Evolutionary conservation across 1,284 basidiomycete species (phyloP).

Genomic region (Moesziomyces parantarcticus): DNA sequence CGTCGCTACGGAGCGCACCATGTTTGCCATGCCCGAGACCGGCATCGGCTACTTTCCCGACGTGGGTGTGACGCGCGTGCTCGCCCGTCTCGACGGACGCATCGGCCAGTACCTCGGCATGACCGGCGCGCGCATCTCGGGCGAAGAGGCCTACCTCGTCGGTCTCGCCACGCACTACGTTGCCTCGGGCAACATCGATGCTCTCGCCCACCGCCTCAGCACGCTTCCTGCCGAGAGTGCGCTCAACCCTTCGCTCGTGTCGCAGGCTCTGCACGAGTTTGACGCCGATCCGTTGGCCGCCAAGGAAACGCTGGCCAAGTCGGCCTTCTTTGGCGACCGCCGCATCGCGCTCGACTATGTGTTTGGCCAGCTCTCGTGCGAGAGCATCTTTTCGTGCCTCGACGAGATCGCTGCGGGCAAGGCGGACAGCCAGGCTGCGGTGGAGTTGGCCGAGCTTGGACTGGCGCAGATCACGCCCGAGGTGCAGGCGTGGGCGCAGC

Average conservation of each 20-base stretch:
- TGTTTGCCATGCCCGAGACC: conserved; percentile 81
- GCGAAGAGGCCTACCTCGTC: conserved; percentile 61
- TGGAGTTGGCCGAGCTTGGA: conserved; percentile 45
- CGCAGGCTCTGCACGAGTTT: conserved; percentile 55
- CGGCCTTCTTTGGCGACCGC: conserved; percentile 56
- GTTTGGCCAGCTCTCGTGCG: conserved; percentile 58
- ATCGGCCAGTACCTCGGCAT: conserved; percentile 93
- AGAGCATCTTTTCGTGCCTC: conserved; percentile 55
- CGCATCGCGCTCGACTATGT: conserved; percentile 62
- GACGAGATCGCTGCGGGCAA: conserved; percentile 42
- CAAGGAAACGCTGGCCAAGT: conserved; percentile 38
- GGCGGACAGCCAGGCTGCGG: conserved; percentile 37
- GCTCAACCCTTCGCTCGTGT: conserved; percentile 38
- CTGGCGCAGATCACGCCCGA: conserved; percentile 29
- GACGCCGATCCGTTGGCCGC: conserved; percentile 50
- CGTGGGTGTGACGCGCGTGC: conserved; percentile 90
- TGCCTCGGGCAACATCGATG: conserved; percentile 45
- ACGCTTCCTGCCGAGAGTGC: conserved; percentile 49
- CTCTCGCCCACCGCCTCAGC: conserved; percentile 51
- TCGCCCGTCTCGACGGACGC: conserved; percentile 89
- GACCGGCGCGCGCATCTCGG: conserved; percentile 73
- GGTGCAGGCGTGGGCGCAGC: conserved; percentile 48
- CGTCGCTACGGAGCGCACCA: conserved; percentile 92
- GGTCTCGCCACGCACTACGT: conserved; percentile 66
- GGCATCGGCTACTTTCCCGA: conserved; percentile 75